Percentiles rank a stretch among this genome's conserved stretches.
These are phyloP conservation scores for Fusarium algeriense DNA, from an alignment of 2,329 filamentous ascomycete genomes.

Conservation along the genomic window DNA sequence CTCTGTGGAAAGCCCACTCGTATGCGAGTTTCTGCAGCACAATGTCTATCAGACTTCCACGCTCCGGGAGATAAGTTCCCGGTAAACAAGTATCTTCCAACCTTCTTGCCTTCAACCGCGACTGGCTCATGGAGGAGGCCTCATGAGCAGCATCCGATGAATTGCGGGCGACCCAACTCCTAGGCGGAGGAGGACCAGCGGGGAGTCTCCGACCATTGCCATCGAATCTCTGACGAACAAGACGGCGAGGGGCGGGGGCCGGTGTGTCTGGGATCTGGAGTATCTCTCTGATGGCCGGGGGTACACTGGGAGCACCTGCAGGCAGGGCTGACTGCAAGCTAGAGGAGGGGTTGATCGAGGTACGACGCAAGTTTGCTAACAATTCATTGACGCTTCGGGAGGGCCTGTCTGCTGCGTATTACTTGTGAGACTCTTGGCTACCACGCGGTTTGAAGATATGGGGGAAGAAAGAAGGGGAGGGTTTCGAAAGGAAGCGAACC, in stretches of 20 bases:
- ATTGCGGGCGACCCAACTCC: slow-evolving; percentile 63
- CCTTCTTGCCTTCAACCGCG: slow-evolving; percentile 35
- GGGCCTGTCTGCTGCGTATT: slow-evolving; percentile 50
- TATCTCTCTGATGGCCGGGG: slow-evolving; percentile 69
- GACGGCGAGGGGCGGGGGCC: slow-evolving; percentile 62
- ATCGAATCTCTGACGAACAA: slow-evolving; percentile 58
- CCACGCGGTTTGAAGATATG: slow-evolving; percentile 45
- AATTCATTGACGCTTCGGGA: slow-evolving; percentile 68
- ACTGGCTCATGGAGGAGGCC: slow-evolving; percentile 35
- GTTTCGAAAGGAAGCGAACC: slow-evolving; percentile 43
- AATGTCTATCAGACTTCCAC: slow-evolving; percentile 64
- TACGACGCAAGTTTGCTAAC: slow-evolving; percentile 67
- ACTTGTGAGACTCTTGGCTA: slow-evolving; percentile 47
- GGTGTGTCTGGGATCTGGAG: slow-evolving; percentile 71
- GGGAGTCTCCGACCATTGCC: slow-evolving; percentile 64
- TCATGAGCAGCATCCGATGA: slow-evolving; percentile 27
- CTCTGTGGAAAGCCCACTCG: slow-evolving; percentile 67
- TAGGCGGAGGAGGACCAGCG: slow-evolving; percentile 69
- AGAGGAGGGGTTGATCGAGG: slow-evolving; percentile 50
- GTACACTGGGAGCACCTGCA: slow-evolving; percentile 64
- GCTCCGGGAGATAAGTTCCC: slow-evolving; percentile 58
- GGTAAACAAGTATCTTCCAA: slow-evolving; percentile 55
- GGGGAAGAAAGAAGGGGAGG: slow-evolving; percentile 24
- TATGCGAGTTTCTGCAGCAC: slow-evolving; percentile 63
- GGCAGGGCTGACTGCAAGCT: slow-evolving; percentile 45